A percentile compares a stretch with the other conserved stretches of the same genome.
Conservation (phyloP, 768 basidiomycete genomes). For the Cubamyces sp. region DNA sequence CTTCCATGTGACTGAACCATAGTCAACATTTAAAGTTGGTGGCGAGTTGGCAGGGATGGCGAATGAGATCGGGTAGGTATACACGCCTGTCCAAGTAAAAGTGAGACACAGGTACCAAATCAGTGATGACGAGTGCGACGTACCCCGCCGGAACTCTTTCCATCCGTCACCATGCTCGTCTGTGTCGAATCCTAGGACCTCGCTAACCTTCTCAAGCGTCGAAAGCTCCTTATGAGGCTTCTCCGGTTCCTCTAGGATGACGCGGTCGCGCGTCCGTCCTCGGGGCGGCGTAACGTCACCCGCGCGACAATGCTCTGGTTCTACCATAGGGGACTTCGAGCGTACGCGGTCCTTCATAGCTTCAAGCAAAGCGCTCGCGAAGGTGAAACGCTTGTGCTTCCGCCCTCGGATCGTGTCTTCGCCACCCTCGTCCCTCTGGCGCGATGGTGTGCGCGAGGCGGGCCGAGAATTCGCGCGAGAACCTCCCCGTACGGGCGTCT, state of each 20-base stretch:
- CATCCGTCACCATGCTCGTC: constrained; percentile 58
- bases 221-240: constrained; percentile 37
- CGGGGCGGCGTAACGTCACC: constrained; percentile 28
- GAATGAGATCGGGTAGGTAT: constrained; percentile 94
- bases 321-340: constrained; percentile 43
- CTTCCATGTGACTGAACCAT: constrained; percentile 77
- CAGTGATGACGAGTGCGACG: constrained; percentile 20
- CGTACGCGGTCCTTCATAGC: constrained; percentile 49
- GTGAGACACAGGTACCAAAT: background rate
- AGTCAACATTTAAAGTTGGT: constrained; percentile 73
- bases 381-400: constrained; percentile 52
- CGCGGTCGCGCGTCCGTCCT: constrained; percentile 22
- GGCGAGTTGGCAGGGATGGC: constrained; percentile 79
- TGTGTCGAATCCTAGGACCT: constrained; percentile 43
- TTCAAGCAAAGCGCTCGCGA: constrained; percentile 52
- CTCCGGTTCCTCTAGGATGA: constrained; percentile 22
- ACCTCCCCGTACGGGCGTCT: background rate
- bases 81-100: constrained; percentile 60
- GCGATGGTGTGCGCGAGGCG: constrained; percentile 19
- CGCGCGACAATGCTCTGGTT: constrained; percentile 8
- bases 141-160: constrained; percentile 90
- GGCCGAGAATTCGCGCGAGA: background rate
- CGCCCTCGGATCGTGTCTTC: constrained; percentile 38
- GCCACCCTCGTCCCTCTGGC: constrained; percentile 16
- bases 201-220: constrained; percentile 43